phyloP scores from a whole-genome alignment of 2,329 filamentous ascomycete species.

The Didymella glomerata region DNA sequence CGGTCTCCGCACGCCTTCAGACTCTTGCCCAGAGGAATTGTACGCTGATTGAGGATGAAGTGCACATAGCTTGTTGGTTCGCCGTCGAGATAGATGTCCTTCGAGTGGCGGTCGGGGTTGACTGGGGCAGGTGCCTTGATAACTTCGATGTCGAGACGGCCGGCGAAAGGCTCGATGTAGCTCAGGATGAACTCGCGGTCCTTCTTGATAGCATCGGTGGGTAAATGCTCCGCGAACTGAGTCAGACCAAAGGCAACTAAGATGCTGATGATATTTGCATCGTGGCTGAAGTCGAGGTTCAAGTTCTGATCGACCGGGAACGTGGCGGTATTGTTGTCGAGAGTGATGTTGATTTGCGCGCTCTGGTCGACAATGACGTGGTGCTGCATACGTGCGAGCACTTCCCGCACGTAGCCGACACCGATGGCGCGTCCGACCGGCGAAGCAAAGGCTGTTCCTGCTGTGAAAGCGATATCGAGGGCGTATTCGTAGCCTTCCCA shows the following conservation, averaged over 20 bases:
- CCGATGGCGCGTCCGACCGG: constrained; percentile 75
- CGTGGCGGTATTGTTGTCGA: constrained; percentile 71
- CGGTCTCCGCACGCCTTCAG: constrained; percentile 71
- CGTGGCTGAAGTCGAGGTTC: constrained; percentile 81
- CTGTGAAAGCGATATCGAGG: constrained; percentile 71
- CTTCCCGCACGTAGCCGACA: constrained; percentile 72
- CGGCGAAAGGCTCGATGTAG: constrained; percentile 75
- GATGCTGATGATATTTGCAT: constrained; percentile 75
- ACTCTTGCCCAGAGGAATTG: constrained; percentile 72
- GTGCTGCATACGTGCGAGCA: constrained; percentile 74
- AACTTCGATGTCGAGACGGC: constrained; percentile 76
- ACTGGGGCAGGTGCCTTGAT: constrained; percentile 73
- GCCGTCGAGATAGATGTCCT: constrained; percentile 60
- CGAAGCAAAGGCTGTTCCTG: constrained; percentile 68
- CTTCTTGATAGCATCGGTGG: constrained; percentile 62
- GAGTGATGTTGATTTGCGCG: constrained; percentile 68
- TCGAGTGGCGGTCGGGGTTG: constrained; percentile 29
- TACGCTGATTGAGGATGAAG: constrained; percentile 78
- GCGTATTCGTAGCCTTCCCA: constrained; percentile 78
- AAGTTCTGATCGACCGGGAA: constrained; percentile 78
- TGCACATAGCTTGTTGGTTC: constrained; percentile 73
- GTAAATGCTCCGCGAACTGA: constrained; percentile 71
- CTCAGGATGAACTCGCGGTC: constrained; percentile 70
- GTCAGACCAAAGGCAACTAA: constrained; percentile 75
- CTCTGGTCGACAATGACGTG: constrained; percentile 60